A percentile compares a stretch with the other conserved stretches of the same genome.
Evolutionary conservation across 2,329 filamentous ascomycete genomes (phyloP).

Genomic region (Nannizzia gypsea): DNA sequence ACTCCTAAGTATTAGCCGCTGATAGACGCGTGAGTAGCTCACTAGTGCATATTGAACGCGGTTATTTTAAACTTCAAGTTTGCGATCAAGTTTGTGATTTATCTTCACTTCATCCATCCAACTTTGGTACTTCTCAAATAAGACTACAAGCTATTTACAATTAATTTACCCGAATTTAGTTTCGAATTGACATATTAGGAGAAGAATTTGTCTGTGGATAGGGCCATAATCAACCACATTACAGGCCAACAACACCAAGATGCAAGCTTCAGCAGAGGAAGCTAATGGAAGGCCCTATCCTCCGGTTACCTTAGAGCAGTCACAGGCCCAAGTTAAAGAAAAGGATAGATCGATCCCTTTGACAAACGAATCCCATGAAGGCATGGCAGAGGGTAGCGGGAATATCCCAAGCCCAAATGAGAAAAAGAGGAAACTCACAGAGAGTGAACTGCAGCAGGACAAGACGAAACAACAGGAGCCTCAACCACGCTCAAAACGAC

Average conservation of each 20-base stretch:
- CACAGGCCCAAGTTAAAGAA: background rate
- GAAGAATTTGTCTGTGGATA: background rate
- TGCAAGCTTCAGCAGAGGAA: background rate
- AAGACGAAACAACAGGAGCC: slow-evolving; percentile 16
- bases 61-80: background rate
- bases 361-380: background rate
- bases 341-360: background rate
- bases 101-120: background rate
- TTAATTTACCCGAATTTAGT: background rate
- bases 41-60: background rate
- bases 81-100: background rate
- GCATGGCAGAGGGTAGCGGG: background rate
- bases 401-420: slow-evolving; percentile 12
- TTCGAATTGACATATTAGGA: background rate
- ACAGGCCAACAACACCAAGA: background rate
- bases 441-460: slow-evolving; percentile 19
- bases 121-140: background rate
- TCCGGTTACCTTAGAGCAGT: background rate
- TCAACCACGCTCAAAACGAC: slow-evolving; percentile 27
- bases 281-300: background rate
- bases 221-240: background rate
- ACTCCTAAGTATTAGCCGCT: background rate
- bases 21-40: background rate
- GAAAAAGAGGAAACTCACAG: slow-evolving; percentile 22
- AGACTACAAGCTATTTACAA: background rate